Percentiles rank a stretch among this genome's conserved stretches.
Evolutionary conservation across 352 stramenopile species (phyloP).

Genomic region (Aphanomyces stellatus): DNA sequence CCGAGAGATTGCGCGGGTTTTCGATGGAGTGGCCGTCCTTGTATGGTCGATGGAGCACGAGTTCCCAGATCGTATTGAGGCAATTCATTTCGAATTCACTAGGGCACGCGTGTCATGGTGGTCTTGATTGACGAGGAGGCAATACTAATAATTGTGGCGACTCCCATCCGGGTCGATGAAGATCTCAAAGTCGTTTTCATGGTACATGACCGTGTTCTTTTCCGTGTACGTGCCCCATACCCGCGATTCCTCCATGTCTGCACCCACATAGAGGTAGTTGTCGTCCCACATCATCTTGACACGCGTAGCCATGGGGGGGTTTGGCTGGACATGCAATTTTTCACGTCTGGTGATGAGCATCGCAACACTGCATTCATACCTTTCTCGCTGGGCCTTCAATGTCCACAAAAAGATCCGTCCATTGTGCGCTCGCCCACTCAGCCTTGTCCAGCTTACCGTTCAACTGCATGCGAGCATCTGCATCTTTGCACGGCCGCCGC

Average conservation of each 20-base stretch:
- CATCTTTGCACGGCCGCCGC: constrained; percentile 27
- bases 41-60: constrained; percentile 84
- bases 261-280: constrained; percentile 53
- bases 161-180: constrained; percentile 84
- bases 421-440: constrained; percentile 57
- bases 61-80: constrained; percentile 87
- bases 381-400: constrained; percentile 51
- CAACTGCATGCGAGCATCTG: constrained; percentile 32
- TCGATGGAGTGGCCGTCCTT: constrained; percentile 74
- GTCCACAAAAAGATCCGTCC: constrained; percentile 66
- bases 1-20: constrained; percentile 59
- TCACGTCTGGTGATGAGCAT: background rate
- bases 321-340: constrained; percentile 18
- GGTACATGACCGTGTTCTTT: constrained; percentile 74
- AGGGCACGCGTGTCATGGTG: too few relatives aligned
- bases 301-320: constrained; percentile 38
- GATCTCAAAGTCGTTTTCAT: constrained; percentile 91
- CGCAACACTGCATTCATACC: background rate
- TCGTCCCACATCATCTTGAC: constrained; percentile 83
- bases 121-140: too few relatives aligned
- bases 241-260: constrained; percentile 51
- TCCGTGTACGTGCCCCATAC: constrained; percentile 67
- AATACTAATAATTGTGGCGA: constrained; percentile 83
- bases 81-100: constrained; percentile 89
- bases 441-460: constrained; percentile 54